Percentiles rank a stretch among this genome's conserved stretches.
Conservation (phyloP, 768 basidiomycete genomes). For the Auricularia heimuer region DNA sequence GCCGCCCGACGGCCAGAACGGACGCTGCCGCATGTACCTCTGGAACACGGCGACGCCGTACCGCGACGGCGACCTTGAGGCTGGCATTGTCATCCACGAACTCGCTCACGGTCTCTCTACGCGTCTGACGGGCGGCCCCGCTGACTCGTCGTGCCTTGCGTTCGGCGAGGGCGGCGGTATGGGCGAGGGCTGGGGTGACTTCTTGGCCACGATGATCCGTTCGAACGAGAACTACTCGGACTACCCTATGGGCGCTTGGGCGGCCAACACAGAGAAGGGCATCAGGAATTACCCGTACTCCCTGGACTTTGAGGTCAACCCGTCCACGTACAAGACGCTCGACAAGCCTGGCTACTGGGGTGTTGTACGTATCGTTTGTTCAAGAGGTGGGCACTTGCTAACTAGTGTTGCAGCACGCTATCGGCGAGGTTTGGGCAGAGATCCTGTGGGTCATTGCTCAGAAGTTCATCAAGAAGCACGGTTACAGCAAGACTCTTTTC, state of each 20-base stretch:
- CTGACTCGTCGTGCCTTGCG: constrained; percentile 86
- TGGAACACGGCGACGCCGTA: constrained; percentile 90
- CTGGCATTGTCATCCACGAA: constrained; percentile 94
- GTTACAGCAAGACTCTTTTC: constrained; percentile 69
- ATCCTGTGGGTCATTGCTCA: constrained; percentile 76
- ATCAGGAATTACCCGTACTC: constrained; percentile 90
- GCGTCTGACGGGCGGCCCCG: constrained; percentile 87
- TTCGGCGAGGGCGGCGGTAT: constrained; percentile 96
- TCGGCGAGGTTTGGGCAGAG: constrained; percentile 94
- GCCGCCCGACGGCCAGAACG: constrained; percentile 48
- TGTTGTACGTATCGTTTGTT: constrained; percentile 30
- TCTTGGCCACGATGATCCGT: constrained; percentile 79
- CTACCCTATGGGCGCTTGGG: constrained; percentile 93
- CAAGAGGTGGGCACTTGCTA: constrained; percentile 9
- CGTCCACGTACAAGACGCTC: constrained; percentile 87
- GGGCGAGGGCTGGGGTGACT: constrained; percentile 98
- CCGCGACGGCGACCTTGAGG: constrained; percentile 91
- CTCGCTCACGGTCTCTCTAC: constrained; percentile 84
- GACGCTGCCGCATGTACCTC: constrained; percentile 91
- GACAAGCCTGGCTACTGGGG: constrained; percentile 93
- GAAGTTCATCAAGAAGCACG: constrained; percentile 69
- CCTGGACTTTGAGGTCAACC: constrained; percentile 63
- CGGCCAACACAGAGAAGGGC: constrained; percentile 62
- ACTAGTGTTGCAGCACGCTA: constrained; percentile 39
- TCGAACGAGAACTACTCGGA: constrained; percentile 60